Percentiles rank a stretch among this genome's conserved stretches.
These are phyloP conservation scores for Ceratonia siliqua DNA, from an alignment of 306 rosid genomes.

Conservation along the genomic window DNA sequence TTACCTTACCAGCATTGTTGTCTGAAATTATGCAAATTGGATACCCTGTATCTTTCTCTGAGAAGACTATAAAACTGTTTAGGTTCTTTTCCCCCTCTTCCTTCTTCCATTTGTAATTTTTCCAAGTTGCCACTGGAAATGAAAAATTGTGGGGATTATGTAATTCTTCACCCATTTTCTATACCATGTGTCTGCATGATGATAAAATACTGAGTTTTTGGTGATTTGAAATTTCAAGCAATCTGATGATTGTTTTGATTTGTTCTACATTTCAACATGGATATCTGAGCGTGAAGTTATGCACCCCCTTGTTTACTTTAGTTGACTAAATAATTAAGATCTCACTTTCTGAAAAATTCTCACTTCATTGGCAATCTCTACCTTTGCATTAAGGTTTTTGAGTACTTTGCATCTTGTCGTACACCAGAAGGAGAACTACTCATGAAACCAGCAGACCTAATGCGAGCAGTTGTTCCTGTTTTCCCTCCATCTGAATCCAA, in stretches of 20 bases:
- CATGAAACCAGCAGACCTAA: constrained; percentile 81
- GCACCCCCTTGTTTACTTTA: background rate
- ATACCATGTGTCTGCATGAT: background rate
- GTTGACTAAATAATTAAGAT: background rate
- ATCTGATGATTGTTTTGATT: background rate
- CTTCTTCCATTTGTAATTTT: background rate
- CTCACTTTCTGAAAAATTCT: constrained; percentile 11
- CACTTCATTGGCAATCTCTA: constrained; percentile 28
- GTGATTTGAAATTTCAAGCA: background rate
- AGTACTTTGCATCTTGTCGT: constrained; percentile 80
- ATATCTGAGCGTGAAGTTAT: background rate
- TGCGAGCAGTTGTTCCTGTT: constrained; percentile 96
- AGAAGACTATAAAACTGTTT: background rate
- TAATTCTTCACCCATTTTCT: constrained; percentile 9
- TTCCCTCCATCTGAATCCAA: constrained; percentile 96
- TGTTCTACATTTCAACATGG: background rate
- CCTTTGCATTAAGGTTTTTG: constrained; percentile 69
- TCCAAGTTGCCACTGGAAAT: background rate
- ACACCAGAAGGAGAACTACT: constrained; percentile 70
- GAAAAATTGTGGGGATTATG: background rate
- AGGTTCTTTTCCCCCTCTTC: background rate
- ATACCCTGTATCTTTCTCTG: background rate
- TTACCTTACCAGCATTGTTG: background rate
- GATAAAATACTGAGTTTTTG: background rate
- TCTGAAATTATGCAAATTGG: background rate